Base-by-base conservation (phyloP, 495 filamentous ascomycete genomes). In the Hypoxylon cercidicola region DNA sequence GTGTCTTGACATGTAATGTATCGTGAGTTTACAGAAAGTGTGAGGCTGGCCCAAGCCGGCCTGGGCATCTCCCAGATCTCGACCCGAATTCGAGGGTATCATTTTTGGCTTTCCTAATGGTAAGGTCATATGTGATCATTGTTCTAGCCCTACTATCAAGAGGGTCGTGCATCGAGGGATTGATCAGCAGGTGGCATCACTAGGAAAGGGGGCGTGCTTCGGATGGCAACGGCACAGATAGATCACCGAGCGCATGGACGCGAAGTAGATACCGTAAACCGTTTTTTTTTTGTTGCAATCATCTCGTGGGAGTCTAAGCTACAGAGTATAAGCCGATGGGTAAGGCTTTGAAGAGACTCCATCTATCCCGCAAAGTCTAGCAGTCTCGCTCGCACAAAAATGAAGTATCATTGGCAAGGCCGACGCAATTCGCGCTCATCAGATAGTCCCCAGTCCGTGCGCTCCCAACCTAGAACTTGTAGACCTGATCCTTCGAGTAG, bases 401-500 rank as follows among this genome's bases (percentile, higher is more conserved):
- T n/a, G n/a, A n/a, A 48, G 10, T 28, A 19, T 11, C 39, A 13
- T 16, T 41, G 1, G 45, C 11, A 25, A 52, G 35, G 55, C 34
- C 35, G 19, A 59, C 49, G 32, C 8, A n/a, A 37, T 37, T 37
- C 34, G 34, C 34, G 34, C 34, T n/a, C 34, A 37, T 37, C 4
- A 5, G 13, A 37, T n/a, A 41, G n/a, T 41, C 39, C 16, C 13
- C 15, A 16, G n/a, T 3, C 39, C 21, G 28, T 53, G 37, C 43
- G 39, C 44, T 3, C 19, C 15, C 5, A 21, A 12, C 43, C 60
- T 77, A 99, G 76, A 99, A 99, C 84, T 99, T 99, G 82, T 90
- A 98, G 21, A 99, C 96, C 82, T 99, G 96, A 44, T 97, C 95
- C 79, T 91, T 83, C 55, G 71, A 84, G 81, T 97, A 99, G 15